A percentile compares a stretch with the other conserved stretches of the same genome.
These are phyloP conservation scores for Lachancea mirantina DNA, from an alignment of 805 yeast species.

Conservation along the genomic window DNA sequence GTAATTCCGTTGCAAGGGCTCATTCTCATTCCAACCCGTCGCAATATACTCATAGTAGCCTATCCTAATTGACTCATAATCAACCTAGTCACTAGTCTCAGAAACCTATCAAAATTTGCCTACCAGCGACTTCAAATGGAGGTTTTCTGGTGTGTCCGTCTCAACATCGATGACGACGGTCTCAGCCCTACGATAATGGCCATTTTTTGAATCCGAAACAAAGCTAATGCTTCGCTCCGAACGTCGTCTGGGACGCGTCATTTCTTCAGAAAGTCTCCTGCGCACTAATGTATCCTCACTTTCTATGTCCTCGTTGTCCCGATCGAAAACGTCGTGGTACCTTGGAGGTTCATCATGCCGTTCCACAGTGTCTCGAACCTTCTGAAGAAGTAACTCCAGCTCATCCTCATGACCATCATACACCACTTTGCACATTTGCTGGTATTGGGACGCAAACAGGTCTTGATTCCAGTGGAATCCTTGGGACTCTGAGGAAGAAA, in stretches of 20 bases:
- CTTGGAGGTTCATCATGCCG: slow-evolving; percentile 1
- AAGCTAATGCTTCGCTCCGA: slow-evolving; percentile 24
- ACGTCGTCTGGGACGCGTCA: slow-evolving; percentile 21
- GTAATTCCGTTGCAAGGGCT: too few species aligned
- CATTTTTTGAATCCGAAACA: slow-evolving; percentile 23
- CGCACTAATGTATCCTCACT: slow-evolving; percentile 6
- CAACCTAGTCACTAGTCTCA: too few species aligned
- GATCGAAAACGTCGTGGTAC: slow-evolving; percentile 7
- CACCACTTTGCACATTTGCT: slow-evolving; percentile 42
- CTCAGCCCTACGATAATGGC: slow-evolving; percentile 17
- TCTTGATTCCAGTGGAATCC: slow-evolving; percentile 77
- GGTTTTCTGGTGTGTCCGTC: slow-evolving; percentile 20
- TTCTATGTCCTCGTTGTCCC: slow-evolving; percentile 10
- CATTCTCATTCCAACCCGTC: too few species aligned
- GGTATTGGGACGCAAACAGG: slow-evolving; percentile 63
- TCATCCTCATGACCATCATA: slow-evolving; percentile 29
- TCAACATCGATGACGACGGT: slow-evolving; percentile 18
- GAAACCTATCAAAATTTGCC: not conserved
- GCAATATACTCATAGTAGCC: too few species aligned
- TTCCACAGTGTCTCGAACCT: slow-evolving; percentile 2
- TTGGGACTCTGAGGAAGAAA: slow-evolving; percentile 44
- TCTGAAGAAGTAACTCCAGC: slow-evolving; percentile 12
- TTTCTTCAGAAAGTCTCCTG: slow-evolving; percentile 14
- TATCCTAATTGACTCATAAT: too few species aligned
- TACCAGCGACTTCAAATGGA: slow-evolving; percentile 14